Evolutionary conservation across 208 protist genomes (phyloP), one percentile per base, ranked within the genome.

Genomic region (Crithidia acanthocephali): DNA sequence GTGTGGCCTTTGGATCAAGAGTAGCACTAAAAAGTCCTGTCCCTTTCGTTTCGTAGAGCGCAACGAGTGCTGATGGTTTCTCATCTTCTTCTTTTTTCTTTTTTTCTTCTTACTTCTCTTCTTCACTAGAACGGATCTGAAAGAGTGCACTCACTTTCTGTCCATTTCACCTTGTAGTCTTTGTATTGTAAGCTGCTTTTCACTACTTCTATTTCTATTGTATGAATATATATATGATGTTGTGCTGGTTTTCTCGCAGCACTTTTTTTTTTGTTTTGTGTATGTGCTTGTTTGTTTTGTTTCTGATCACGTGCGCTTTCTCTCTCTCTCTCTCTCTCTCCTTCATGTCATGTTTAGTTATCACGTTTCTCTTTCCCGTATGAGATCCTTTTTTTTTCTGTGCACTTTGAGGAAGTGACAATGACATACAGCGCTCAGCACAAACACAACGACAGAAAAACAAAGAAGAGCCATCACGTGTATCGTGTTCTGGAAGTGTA

Each of bases 351-450:
- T 55, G 25, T 22, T 23, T 51, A 35, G 27, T 72, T 55, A 53
- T 15, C 55, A 13, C n/a, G 62, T 68, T 53, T 30, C 30, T 35
- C 37, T 76, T 20, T 63, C 35, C 13, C 9, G 37, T n/a, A n/a
- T n/a, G n/a, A n/a, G n/a, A n/a, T n/a, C n/a, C 62, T 68, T 56
- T 68, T 20, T 53, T 68, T 57, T 68, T 65, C 23, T 18, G n/a
- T n/a, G n/a, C n/a, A n/a, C n/a, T n/a, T n/a, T n/a, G n/a, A n/a
- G n/a, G n/a, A n/a, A n/a, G n/a, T n/a, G n/a, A n/a, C n/a, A n/a
- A n/a, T n/a, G n/a, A n/a, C n/a, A n/a, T n/a, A n/a, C n/a, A n/a
- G n/a, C n/a, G n/a, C n/a, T n/a, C n/a, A n/a, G n/a, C n/a, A n/a
- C n/a, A n/a, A n/a, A n/a, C n/a, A n/a, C n/a, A n/a, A n/a, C n/a